Evolutionary conservation across 441 rosid species (phyloP).

Genomic region (Kokia cookei): DNA sequence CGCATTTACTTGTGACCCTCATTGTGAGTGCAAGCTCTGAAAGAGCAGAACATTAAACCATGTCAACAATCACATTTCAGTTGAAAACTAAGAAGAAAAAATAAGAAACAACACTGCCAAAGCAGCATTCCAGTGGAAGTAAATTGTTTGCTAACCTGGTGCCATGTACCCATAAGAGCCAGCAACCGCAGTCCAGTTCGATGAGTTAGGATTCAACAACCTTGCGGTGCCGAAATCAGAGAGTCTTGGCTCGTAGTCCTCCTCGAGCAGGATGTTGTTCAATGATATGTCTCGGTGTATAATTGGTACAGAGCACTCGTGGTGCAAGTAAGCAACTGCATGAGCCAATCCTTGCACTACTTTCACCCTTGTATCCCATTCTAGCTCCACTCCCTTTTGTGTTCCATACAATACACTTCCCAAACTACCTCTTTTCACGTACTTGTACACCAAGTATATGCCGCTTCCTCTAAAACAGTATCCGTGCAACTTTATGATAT

Average conservation of each 20-base stretch:
- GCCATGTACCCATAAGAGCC: conserved; percentile 80
- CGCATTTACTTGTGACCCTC: conserved; percentile 45
- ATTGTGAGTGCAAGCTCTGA: conserved; percentile 57
- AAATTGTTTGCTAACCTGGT: conserved; percentile 41
- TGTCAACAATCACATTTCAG: not conserved
- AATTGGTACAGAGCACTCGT: conserved; percentile 49
- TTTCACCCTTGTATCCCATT: conserved; percentile 40
- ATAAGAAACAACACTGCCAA: not conserved
- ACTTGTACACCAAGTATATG: conserved; percentile 56
- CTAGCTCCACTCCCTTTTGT: conserved; percentile 30
- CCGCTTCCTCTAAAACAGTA: conserved; percentile 42
- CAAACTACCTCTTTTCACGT: conserved; percentile 49
- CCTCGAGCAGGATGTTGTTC: conserved; percentile 50
- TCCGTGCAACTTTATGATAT: conserved; percentile 57
- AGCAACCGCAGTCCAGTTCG: conserved; percentile 56
- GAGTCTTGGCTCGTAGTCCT: conserved; percentile 41
- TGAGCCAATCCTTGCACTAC: conserved; percentile 61
- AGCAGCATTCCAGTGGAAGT: not conserved
- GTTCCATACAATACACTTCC: conserved; percentile 34
- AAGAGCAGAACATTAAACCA: not conserved
- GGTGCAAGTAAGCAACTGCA: conserved; percentile 62
- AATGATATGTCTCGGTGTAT: conserved; percentile 56
- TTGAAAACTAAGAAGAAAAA: not conserved
- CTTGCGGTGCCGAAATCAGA: conserved; percentile 66
- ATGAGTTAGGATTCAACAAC: conserved; percentile 31